phyloP scores from a whole-genome alignment of 2,329 filamentous ascomycete species.

The Aureobasidium sp. region DNA sequence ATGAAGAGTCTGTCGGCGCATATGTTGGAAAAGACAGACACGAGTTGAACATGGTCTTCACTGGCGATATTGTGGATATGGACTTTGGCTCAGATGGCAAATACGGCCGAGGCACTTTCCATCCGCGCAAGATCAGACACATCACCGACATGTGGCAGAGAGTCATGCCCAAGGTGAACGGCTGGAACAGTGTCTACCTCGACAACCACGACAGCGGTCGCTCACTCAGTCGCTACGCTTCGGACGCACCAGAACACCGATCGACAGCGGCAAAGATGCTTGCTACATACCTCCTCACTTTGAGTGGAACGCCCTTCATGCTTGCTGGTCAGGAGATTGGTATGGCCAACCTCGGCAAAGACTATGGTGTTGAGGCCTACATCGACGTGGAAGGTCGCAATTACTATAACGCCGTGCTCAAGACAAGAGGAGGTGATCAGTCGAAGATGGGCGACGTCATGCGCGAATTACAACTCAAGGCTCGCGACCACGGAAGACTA shows the following conservation, averaged over 20 bases:
- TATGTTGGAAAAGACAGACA: constrained; percentile 46
- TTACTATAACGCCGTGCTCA: constrained; percentile 42
- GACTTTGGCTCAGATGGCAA: constrained; percentile 38
- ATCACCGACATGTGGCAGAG: constrained; percentile 53
- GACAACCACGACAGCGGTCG: constrained; percentile 60
- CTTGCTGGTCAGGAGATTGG: constrained; percentile 62
- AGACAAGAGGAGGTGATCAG: constrained; percentile 30
- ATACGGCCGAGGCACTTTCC: constrained; percentile 46
- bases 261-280: constrained; percentile 50
- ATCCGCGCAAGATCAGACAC: constrained; percentile 40
- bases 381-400: constrained; percentile 46
- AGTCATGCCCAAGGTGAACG: constrained; percentile 52
- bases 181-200: constrained; percentile 58
- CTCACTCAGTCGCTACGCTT: constrained; percentile 49
- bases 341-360: constrained; percentile 53
- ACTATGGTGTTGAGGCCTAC: constrained; percentile 42
- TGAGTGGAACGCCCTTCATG: constrained; percentile 47
- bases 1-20: constrained; percentile 42
- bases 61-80: constrained; percentile 55
- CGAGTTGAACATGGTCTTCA: constrained; percentile 65
- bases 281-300: constrained; percentile 17
- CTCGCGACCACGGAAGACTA: constrained; percentile 59
- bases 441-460: constrained; percentile 18
- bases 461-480: constrained; percentile 44
- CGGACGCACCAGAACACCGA: constrained; percentile 43